A percentile compares a stretch with the other conserved stretches of the same genome.
Conservation (phyloP, 208 protist genomes). For the Trypanosoma brucei region DNA sequence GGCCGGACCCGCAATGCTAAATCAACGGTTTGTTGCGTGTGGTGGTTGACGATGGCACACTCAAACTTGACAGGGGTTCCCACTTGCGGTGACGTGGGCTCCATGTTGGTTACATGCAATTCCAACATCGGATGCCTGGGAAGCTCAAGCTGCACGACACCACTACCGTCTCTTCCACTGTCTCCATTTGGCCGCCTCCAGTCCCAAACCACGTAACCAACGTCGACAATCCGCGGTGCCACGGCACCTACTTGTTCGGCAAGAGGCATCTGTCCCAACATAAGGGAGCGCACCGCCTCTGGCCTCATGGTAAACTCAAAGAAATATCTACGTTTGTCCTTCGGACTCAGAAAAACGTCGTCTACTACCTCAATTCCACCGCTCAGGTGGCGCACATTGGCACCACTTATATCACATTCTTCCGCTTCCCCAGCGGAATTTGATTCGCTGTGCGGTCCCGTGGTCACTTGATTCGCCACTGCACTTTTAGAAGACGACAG, state of each 20-base stretch:
- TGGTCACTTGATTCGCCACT: not conserved
- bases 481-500: slow-evolving; percentile 4
- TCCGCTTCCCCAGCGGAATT: too few relatives aligned
- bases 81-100: slow-evolving; percentile 12
- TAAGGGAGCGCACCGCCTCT: slow-evolving; percentile 29
- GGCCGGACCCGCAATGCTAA: slow-evolving; percentile 59
- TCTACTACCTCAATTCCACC: slow-evolving; percentile 9
- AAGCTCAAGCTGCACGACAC: slow-evolving; percentile 29
- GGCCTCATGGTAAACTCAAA: slow-evolving; percentile 32
- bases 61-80: slow-evolving; percentile 32
- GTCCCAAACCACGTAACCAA: slow-evolving; percentile 49
- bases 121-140: slow-evolving; percentile 27
- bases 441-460: too few relatives aligned
- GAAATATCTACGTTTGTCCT: slow-evolving; percentile 31
- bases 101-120: slow-evolving; percentile 19
- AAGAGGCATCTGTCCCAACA: slow-evolving; percentile 7
- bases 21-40: slow-evolving; percentile 24
- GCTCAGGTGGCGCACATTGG: too few relatives aligned
- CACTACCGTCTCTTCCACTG: slow-evolving; percentile 33
- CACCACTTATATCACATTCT: too few relatives aligned
- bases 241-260: not conserved
- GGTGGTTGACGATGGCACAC: slow-evolving; percentile 33
- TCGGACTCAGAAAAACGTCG: slow-evolving; percentile 28
- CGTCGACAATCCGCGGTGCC: slow-evolving; percentile 21
- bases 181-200: slow-evolving; percentile 55